These are phyloP conservation scores for Ophiostoma montium DNA, from an alignment of 2,329 filamentous ascomycete species.

Conservation along the genomic window DNA sequence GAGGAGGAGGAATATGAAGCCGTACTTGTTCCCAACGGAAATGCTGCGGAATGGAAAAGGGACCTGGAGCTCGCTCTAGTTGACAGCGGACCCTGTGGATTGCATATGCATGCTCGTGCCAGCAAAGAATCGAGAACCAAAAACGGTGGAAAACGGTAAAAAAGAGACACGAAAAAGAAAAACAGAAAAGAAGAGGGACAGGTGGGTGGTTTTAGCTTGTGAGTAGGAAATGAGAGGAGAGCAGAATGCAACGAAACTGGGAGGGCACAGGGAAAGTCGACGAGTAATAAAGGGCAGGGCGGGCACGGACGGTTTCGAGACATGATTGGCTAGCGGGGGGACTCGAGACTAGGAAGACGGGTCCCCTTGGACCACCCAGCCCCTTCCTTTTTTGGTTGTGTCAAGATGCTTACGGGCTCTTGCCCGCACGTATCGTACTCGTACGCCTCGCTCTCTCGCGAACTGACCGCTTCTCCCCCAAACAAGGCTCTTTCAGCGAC, in stretches of 20 bases:
- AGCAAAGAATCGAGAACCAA: not conserved
- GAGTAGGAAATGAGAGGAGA: not conserved
- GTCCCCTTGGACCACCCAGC: not conserved
- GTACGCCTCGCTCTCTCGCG: not conserved
- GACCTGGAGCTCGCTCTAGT: not conserved
- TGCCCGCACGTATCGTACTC: not conserved
- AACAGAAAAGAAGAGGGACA: no score
- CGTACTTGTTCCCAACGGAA: no score
- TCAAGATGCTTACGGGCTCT: not conserved
- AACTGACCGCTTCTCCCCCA: not conserved
- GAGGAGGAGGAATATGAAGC: no score
- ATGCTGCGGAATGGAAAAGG: not conserved
- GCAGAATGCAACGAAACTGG: not conserved
- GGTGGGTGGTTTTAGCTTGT: no score
- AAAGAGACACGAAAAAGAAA: no score
- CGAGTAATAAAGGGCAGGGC: not conserved
- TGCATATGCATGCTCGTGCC: no score
- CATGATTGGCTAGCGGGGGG: slow-evolving; percentile 1
- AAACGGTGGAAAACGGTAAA: no score
- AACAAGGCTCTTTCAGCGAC: not conserved
- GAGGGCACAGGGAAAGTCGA: not conserved
- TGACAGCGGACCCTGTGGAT: no score
- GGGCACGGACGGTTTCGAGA: not conserved
- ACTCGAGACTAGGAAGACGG: not conserved
- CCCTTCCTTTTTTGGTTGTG: slow-evolving; percentile 2